Evolutionary conservation across 202 grass and related monocot genomes (phyloP).

Genomic region (Panicum hallii): DNA sequence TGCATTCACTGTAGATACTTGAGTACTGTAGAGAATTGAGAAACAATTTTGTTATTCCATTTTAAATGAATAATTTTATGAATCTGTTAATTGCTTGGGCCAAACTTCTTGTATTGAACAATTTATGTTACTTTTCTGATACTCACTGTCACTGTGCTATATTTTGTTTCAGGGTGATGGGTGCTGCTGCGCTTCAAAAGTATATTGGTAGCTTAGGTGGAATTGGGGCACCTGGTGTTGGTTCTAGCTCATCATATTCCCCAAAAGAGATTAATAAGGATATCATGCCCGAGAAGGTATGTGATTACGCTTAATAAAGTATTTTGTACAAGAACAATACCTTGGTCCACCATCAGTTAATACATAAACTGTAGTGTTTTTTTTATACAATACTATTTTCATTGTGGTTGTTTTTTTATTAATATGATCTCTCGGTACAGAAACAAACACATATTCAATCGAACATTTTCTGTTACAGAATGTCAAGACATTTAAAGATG

Average conservation of each 20-base stretch:
- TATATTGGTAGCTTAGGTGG: slow-evolving; percentile 96
- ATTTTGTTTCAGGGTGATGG: slow-evolving; percentile 70
- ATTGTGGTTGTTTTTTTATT: slow-evolving; percentile 1
- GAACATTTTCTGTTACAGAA: slow-evolving; percentile 59
- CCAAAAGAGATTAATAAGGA: slow-evolving; percentile 99
- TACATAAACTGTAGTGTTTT: slow-evolving; percentile 10
- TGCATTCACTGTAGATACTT: background rate
- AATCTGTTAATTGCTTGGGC: slow-evolving; percentile 19
- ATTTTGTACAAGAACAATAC: slow-evolving; percentile 19
- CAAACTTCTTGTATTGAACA: background rate
- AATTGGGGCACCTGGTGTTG: slow-evolving; percentile 86
- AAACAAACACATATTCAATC: slow-evolving; percentile 29
- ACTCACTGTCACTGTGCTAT: background rate
- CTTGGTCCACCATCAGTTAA: background rate
- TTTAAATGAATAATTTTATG: slow-evolving; percentile 17
- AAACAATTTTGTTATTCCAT: background rate
- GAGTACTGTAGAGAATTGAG: background rate
- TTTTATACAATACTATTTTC: slow-evolving; percentile 31
- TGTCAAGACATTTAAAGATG: slow-evolving; percentile 98
- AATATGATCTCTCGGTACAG: background rate
- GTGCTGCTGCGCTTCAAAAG: slow-evolving; percentile 78
- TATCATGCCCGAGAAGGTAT: slow-evolving; percentile 95
- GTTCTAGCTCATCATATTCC: slow-evolving; percentile 82
- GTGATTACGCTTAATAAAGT: background rate
- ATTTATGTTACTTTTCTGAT: slow-evolving; percentile 21